Base-by-base conservation (phyloP, 1,139 yeast genomes). In the Candida sojae region DNA sequence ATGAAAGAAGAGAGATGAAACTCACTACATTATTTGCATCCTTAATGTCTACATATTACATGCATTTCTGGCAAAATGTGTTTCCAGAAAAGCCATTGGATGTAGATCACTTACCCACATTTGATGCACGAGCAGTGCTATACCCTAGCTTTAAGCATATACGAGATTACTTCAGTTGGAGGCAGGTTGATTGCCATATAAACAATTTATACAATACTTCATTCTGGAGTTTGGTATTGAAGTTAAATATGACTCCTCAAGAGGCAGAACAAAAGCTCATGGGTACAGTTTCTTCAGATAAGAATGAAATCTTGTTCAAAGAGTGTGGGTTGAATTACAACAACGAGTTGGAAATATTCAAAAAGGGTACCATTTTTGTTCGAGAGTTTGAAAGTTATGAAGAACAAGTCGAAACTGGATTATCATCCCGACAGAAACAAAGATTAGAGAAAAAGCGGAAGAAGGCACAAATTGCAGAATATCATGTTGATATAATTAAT, bases 161-260 rank as follows among this genome's bases (percentile, higher is more conserved):
- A 2, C 73, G 88, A 47, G 98, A 93, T 63, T 95, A 95, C 62
- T 80, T 95, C 54, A 72, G 88, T 48, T 95, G 99, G 99, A 76
- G 99, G 57, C 98, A 90, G 63, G 99, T 87, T 1, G 99, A 93
- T 63, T 93, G 99, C 49, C 99, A 93, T 67, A 93, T 93, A 48
- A 93, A 93, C 63, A 93, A 93, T 63, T 69, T 95, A 53, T 95
- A 92, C 72, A 93, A 93, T 61, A 95, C 99, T 0, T 74, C 91
- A 0, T 95, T 93, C 62, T 93, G 99, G 99, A 76, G 83, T 6
- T 73, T 95, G 58, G 95, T 93, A 0, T 64, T 73, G 30, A 73
- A 78, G 52, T 93, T 96, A n/a, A 83, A 83, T 0, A 51, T 86
- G 65, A 78, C 86, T 0, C 84, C 96, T 0, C 80, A 82, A 51